Evolutionary conservation across 129 eudicot genomes (phyloP).

Genomic region (Apium graveolens): DNA sequence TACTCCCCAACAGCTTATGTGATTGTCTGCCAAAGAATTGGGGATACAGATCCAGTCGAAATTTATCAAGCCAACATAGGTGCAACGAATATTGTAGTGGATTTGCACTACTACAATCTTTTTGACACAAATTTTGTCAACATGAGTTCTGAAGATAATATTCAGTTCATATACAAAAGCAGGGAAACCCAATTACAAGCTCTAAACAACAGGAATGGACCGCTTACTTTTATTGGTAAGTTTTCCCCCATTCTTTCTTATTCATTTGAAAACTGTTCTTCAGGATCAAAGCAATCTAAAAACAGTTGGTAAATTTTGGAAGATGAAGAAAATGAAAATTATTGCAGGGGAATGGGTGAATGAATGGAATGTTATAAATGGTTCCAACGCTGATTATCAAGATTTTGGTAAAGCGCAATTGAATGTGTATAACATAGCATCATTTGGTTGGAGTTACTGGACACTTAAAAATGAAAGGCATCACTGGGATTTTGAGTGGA

Average conservation of each 20-base stretch:
- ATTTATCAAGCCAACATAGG: constrained; percentile 58
- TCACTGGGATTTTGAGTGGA: constrained; percentile 84
- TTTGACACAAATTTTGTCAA: constrained; percentile 39
- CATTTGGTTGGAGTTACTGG: constrained; percentile 87
- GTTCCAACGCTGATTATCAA: constrained; percentile 41
- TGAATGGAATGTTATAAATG: constrained; percentile 46
- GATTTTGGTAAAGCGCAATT: constrained; percentile 59
- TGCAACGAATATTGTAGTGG: constrained; percentile 41
- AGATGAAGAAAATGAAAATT: neutral
- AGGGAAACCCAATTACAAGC: constrained; percentile 52
- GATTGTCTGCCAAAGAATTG: constrained; percentile 62
- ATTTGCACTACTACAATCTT: constrained; percentile 69
- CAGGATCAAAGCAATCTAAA: neutral
- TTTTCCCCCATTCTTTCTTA: neutral
- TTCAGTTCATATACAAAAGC: constrained; percentile 45
- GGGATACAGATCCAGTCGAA: constrained; percentile 57
- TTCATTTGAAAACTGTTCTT: neutral
- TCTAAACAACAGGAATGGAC: constrained; percentile 44
- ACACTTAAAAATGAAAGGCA: constrained; percentile 46
- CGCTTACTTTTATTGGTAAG: constrained; percentile 57
- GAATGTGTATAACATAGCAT: constrained; percentile 55
- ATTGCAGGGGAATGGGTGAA: constrained; percentile 72
- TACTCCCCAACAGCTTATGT: constrained; percentile 61
- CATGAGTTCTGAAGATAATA: constrained; percentile 42
- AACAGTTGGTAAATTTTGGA: neutral